Evolutionary conservation across 768 basidiomycete species (phyloP).

Genomic region (Russula sp.): DNA sequence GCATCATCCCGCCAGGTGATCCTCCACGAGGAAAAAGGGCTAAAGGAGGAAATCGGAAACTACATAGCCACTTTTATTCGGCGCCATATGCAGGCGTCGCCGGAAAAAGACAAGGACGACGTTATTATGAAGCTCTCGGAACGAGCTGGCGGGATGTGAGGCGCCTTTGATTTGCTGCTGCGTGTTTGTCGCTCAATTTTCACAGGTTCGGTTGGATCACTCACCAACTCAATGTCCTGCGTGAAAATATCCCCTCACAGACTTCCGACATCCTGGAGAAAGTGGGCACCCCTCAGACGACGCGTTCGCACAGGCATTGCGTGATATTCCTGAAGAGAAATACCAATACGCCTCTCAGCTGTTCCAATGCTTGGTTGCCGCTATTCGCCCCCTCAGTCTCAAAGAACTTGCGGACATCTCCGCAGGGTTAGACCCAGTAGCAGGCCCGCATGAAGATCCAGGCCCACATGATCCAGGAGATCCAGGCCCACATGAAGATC

Average conservation of each 20-base stretch:
- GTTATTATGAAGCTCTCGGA: neutral
- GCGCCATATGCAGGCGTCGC: no score
- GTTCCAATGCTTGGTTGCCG: conserved; percentile 6
- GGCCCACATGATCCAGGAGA: no score
- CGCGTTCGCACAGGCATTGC: conserved; percentile 2
- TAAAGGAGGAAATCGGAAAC: no score
- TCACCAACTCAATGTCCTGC: conserved; percentile 6
- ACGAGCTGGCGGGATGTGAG: neutral
- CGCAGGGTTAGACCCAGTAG: no score
- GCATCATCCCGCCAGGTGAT: no score
- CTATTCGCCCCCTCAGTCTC: conserved; percentile 2
- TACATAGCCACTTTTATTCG: no score
- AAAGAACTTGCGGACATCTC: conserved; percentile 19
- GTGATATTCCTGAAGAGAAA: conserved; percentile 5
- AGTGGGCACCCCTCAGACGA: neutral
- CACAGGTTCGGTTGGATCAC: conserved; percentile 11
- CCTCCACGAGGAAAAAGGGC: no score
- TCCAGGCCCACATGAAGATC: no score
- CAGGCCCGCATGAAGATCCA: no score
- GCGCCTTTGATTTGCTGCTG: no score
- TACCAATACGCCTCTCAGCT: neutral
- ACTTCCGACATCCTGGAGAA: neutral
- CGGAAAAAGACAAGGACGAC: neutral
- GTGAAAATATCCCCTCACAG: neutral
- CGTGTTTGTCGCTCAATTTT: neutral